These are phyloP conservation scores for Aspergillus sp. DNA, from an alignment of 2,329 filamentous ascomycete species.

Conservation along the genomic window DNA sequence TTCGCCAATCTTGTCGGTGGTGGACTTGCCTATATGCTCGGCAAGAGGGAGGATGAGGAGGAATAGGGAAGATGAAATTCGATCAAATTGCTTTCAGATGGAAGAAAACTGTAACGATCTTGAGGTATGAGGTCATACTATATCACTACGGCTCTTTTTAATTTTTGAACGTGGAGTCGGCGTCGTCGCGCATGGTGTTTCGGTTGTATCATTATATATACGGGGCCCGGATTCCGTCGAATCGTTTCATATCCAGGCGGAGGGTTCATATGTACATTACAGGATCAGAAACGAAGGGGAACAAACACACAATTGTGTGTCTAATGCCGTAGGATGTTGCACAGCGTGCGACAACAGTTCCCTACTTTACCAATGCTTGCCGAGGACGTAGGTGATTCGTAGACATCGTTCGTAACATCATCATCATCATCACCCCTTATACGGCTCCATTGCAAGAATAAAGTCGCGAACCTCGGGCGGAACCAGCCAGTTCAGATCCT, in stretches of 20 bases:
- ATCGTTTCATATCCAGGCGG: not conserved
- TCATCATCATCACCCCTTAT: conserved; percentile 18
- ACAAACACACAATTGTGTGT: not conserved
- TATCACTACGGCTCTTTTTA: not conserved
- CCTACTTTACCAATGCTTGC: not conserved
- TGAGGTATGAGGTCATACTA: not conserved
- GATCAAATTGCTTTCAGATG: not conserved
- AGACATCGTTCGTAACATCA: not conserved
- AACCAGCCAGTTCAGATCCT: conserved; percentile 37
- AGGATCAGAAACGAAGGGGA: not conserved
- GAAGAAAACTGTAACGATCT: not conserved
- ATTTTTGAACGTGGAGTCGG: not conserved
- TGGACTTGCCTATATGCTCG: conserved; percentile 47
- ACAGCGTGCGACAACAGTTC: not conserved
- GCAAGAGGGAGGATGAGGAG: conserved; percentile 42
- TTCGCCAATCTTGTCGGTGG: conserved; percentile 48
- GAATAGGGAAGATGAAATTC: conserved; percentile 9
- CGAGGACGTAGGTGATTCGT: not conserved
- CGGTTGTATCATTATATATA: not conserved
- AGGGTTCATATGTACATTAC: not conserved
- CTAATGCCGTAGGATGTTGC: not conserved
- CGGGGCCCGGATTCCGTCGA: not conserved
- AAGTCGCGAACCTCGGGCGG: conserved; percentile 34
- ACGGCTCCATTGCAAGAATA: conserved; percentile 32
- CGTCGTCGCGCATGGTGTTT: conserved; percentile 7